phyloP scores from a whole-genome alignment of 768 basidiomycete species.

The Boletus sp. region DNA sequence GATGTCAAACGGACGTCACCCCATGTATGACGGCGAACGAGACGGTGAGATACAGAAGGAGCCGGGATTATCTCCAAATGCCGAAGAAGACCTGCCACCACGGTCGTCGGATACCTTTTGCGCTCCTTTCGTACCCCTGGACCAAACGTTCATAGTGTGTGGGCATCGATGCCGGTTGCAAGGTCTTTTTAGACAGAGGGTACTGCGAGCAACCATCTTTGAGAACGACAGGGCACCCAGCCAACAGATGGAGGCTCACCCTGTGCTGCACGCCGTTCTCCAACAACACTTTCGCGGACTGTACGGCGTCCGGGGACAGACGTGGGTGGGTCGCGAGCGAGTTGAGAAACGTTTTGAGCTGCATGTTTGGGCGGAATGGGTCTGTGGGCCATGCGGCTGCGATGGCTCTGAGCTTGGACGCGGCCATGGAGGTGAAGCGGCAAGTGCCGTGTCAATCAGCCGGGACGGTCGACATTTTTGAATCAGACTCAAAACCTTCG shows the following conservation, averaged over 20 bases:
- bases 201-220: constrained; percentile 44
- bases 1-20: neutral
- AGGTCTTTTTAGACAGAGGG: constrained; percentile 56
- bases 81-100: constrained; percentile 85
- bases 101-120: constrained; percentile 70
- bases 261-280: constrained; percentile 55
- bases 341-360: constrained; percentile 61
- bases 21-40: neutral
- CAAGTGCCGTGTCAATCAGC: neutral
- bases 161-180: constrained; percentile 69
- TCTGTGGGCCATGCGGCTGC: constrained; percentile 66
- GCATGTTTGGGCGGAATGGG: constrained; percentile 74
- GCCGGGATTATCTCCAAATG: constrained; percentile 45
- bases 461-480: neutral
- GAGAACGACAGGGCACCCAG: neutral
- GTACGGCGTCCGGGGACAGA: constrained; percentile 58
- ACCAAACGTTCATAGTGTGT: constrained; percentile 69
- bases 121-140: constrained; percentile 72
- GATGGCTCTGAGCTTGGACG: constrained; percentile 46
- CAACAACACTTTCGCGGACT: constrained; percentile 52
- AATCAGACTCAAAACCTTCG: constrained; percentile 25
- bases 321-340: constrained; percentile 67
- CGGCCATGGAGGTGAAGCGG: constrained; percentile 14
- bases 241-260: constrained; percentile 35
- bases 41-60: neutral